Conservation (phyloP, 441 rosid species). For the Lepidium campestre region DNA sequence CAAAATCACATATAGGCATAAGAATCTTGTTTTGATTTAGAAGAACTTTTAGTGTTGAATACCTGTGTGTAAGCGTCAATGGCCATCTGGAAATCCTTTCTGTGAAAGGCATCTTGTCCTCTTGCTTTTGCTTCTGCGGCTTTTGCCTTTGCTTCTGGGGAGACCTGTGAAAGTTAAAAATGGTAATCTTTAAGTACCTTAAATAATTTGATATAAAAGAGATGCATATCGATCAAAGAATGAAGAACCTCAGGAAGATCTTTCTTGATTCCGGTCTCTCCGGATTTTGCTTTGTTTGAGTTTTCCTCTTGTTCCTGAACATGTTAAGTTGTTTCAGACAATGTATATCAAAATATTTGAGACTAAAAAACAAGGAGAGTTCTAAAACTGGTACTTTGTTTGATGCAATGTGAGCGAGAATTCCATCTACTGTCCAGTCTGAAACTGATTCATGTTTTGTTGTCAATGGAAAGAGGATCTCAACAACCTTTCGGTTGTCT, state of each 20-base stretch:
- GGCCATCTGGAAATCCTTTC: conserved; percentile 59
- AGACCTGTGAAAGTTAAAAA: conserved; percentile 41
- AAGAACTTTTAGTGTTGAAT: conserved; percentile 7
- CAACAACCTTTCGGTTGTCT: conserved; percentile 59
- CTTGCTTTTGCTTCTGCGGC: conserved; percentile 93
- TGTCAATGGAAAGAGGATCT: conserved; percentile 69
- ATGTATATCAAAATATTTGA: background rate
- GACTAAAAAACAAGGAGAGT: background rate
- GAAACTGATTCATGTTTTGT: conserved; percentile 43
- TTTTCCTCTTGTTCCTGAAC: conserved; percentile 48
- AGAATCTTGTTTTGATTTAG: background rate
- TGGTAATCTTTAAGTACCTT: background rate
- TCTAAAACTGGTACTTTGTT: conserved; percentile 36
- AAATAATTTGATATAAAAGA: background rate
- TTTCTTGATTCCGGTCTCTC: conserved; percentile 29
- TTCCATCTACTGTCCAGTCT: conserved; percentile 78
- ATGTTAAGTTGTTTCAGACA: background rate
- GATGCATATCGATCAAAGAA: background rate
- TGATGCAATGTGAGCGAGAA: conserved; percentile 53
- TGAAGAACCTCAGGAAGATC: conserved; percentile 51
- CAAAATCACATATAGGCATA: background rate
- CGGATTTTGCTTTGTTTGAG: conserved; percentile 21
- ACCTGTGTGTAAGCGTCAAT: conserved; percentile 88
- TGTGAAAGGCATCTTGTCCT: conserved; percentile 79
- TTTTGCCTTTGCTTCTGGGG: conserved; percentile 70